A percentile compares a stretch with the other conserved stretches of the same genome.
Evolutionary conservation across 768 basidiomycete genomes (phyloP).

Genomic region (Gyrodon lividus): DNA sequence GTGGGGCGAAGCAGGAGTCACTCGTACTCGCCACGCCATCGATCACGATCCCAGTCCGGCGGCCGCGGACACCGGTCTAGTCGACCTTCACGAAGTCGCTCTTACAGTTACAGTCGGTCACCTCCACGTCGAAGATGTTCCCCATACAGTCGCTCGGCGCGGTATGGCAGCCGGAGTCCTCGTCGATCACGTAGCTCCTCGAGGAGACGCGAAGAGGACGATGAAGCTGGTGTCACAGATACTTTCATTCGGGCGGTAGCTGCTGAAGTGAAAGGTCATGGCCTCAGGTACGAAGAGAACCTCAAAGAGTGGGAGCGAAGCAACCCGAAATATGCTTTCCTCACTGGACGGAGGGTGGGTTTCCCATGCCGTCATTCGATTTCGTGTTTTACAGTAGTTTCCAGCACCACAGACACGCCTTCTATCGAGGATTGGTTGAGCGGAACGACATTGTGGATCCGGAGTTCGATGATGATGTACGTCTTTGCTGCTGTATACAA

Average conservation of each 20-base stretch:
- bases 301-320: conserved; percentile 73
- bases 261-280: conserved; percentile 80
- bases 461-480: conserved; percentile 81
- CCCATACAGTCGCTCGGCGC: conserved; percentile 51
- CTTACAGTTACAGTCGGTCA: conserved; percentile 34
- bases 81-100: conserved; percentile 26
- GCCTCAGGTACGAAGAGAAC: conserved; percentile 68
- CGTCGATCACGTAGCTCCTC: conserved; percentile 35
- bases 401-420: conserved; percentile 71
- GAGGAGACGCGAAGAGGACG: conserved; percentile 50
- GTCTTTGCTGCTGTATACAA: conserved; percentile 13
- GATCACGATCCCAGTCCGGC: conserved; percentile 34
- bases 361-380: not conserved
- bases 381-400: conserved; percentile 3
- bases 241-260: conserved; percentile 87
- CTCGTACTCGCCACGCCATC: conserved; percentile 23
- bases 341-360: conserved; percentile 55
- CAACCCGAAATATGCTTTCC: conserved; percentile 82
- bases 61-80: conserved; percentile 26
- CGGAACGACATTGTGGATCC: conserved; percentile 53
- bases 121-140: conserved; percentile 40
- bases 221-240: conserved; percentile 64
- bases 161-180: conserved; percentile 45
- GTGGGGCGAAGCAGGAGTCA: conserved; percentile 27
- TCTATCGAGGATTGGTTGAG: conserved; percentile 68